Conservation (phyloP, 768 basidiomycete genomes). For the Termitomyces eurrhizus region DNA sequence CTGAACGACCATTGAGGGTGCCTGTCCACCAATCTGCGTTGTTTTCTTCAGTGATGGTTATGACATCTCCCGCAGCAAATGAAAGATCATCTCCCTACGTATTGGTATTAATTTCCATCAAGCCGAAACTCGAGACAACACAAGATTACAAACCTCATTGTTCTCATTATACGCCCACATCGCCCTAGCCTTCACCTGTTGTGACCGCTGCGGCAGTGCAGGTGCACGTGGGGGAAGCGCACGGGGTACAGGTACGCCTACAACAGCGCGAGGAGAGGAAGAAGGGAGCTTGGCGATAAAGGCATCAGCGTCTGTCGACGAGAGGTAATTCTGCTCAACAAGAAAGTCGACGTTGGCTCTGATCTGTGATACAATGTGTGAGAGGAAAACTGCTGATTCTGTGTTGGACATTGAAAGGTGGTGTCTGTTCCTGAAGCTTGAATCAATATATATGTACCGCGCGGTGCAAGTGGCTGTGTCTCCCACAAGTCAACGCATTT, state of each 20-base stretch:
- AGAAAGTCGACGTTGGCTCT: constrained; percentile 57
- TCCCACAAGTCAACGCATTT: too few species aligned
- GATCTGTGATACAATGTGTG: constrained; percentile 56
- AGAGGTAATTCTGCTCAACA: constrained; percentile 49
- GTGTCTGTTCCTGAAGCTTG: background rate
- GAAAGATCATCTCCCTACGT: constrained; percentile 76
- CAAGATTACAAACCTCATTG: constrained; percentile 38
- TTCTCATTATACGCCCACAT: constrained; percentile 67
- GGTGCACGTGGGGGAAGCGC: constrained; percentile 4
- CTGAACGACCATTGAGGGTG: constrained; percentile 54
- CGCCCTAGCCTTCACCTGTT: constrained; percentile 42
- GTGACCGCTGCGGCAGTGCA: constrained; percentile 14
- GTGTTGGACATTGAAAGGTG: constrained; percentile 4
- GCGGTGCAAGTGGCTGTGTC: background rate
- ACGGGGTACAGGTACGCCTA: background rate
- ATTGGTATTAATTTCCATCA: background rate
- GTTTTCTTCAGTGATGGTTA: constrained; percentile 76
- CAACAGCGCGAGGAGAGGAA: background rate
- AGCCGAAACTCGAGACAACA: background rate
- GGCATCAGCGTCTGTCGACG: constrained; percentile 41
- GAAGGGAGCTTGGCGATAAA: constrained; percentile 49
- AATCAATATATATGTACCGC: background rate
- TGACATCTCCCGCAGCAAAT: constrained; percentile 70
- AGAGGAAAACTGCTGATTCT: constrained; percentile 46
- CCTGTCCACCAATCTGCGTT: constrained; percentile 91